These are phyloP conservation scores for Yarrowia yakushimensis DNA, from an alignment of 805 yeast genomes.

Conservation along the genomic window DNA sequence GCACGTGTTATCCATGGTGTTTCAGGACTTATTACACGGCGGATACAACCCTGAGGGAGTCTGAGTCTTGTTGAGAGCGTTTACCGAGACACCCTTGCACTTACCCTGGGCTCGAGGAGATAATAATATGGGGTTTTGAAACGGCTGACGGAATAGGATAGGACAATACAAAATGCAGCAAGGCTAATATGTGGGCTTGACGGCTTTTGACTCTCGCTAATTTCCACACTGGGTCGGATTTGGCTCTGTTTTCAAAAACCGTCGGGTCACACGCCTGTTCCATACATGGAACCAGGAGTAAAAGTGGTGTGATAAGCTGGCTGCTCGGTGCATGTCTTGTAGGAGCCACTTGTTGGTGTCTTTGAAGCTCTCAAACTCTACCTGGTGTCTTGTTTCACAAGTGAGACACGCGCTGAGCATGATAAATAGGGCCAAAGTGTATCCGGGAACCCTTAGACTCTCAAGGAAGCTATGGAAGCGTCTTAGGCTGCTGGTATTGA, in stretches of 20 bases:
- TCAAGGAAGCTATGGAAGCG: no score
- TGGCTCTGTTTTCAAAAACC: no score
- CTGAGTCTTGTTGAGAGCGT: neutral
- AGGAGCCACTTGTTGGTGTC: constrained; percentile 18
- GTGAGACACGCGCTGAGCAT: no score
- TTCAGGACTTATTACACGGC: neutral
- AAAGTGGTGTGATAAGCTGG: constrained; percentile 8
- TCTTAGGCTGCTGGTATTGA: no score
- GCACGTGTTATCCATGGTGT: neutral
- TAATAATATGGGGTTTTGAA: neutral
- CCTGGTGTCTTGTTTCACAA: constrained; percentile 1
- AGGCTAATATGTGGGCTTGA: no score
- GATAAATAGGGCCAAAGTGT: no score
- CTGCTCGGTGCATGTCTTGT: constrained; percentile 14
- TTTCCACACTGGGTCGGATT: no score
- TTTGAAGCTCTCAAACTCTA: constrained; percentile 6
- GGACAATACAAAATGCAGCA: neutral
- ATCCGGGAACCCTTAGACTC: no score
- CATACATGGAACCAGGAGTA: neutral
- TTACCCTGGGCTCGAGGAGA: neutral
- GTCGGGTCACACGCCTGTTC: neutral
- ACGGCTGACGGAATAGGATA: neutral
- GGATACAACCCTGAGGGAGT: neutral
- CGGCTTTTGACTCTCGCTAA: no score
- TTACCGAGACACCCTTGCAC: neutral